phyloP scores from a whole-genome alignment of 305 asterid species.

The Rubia balearica region DNA sequence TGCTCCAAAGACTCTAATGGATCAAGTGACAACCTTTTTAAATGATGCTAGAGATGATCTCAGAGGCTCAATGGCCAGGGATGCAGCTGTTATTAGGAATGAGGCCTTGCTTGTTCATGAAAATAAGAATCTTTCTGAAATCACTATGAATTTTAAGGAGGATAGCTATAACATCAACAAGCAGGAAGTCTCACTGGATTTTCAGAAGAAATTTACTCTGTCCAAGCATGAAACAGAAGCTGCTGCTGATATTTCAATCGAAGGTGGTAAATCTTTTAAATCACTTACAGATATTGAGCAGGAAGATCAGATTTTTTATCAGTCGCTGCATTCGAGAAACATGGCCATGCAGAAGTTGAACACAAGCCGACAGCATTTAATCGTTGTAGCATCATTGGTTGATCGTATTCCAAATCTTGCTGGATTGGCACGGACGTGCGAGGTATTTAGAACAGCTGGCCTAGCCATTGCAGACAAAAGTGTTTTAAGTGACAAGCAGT shows the following conservation, averaged over 20 bases:
- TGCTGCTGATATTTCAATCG: constrained; percentile 28
- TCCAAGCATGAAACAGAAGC: constrained; percentile 53
- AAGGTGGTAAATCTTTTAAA: constrained; percentile 32
- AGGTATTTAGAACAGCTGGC: constrained; percentile 86
- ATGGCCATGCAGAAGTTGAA: constrained; percentile 51
- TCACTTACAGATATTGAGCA: constrained; percentile 66
- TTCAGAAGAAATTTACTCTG: constrained; percentile 73
- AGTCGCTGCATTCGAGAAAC: constrained; percentile 58
- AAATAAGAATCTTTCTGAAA: constrained; percentile 27
- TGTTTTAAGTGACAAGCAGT: constrained; percentile 80
- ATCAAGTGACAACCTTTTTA: constrained; percentile 65
- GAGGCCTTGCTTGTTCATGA: constrained; percentile 45
- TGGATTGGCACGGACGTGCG: constrained; percentile 94
- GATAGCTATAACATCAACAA: constrained; percentile 24
- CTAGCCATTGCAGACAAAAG: constrained; percentile 70
- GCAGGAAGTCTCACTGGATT: constrained; percentile 43
- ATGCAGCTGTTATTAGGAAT: constrained; percentile 65
- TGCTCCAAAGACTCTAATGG: constrained; percentile 75
- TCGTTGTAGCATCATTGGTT: constrained; percentile 76
- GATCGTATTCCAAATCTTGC: constrained; percentile 99
- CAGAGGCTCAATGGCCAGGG: constrained; percentile 86
- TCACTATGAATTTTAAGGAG: constrained; percentile 26
- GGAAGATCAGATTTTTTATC: constrained; percentile 75
- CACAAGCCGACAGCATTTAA: constrained; percentile 60
- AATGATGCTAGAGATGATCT: constrained; percentile 78